Base-by-base conservation (phyloP, 1,284 basidiomycete species). In the Somion occarium region DNA sequence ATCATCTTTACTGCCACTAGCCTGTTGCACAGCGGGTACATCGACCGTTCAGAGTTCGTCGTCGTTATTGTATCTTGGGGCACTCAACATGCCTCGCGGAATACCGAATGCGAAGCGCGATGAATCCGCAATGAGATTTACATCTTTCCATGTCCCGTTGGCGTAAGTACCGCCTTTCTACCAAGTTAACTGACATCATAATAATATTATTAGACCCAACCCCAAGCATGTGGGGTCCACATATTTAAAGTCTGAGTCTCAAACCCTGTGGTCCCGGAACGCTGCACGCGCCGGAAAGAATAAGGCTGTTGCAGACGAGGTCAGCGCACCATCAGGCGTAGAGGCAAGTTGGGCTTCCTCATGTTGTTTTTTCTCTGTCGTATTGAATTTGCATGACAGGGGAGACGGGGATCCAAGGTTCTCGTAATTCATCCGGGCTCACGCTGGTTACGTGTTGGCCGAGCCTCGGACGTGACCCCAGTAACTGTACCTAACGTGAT, bases 381-480 rank as follows among this genome's bases (percentile, higher is more conserved):
- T 5, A 38, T 48, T 57, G 48, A 58, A 55, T 50, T 50, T 24
- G 52, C 57, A n/a, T n/a, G n/a, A 39, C 52, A 74, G 71, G 65
- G 64, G 49, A 80, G 85, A 62, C 80, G 86, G 44, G 88, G 88
- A 37, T 83, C 85, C 1, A 83, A 87, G 52, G 81, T 87, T 45
- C 71, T 99, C 52, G 88, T 99, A 37, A 90, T 99, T 51, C 97
- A 99, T 62, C 93, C 92, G 1, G 97, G 97, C 22, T 95, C 94
- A 1, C 80, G 91, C 24, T 87, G 76, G 61, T 72, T 98, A 30
- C 85, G 93, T 24, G 83, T 99, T 44, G 97, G 97, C 23, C 82
- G 83, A 61, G 93, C 95, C 0, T 90, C 86, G n/a, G 94, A 98
- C 62, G 82, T 91, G 24, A 83, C 78, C 30, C 94, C 93, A 9